Conservation (phyloP, 306 rosid genomes). For the Heteromeles arbutifolia region DNA sequence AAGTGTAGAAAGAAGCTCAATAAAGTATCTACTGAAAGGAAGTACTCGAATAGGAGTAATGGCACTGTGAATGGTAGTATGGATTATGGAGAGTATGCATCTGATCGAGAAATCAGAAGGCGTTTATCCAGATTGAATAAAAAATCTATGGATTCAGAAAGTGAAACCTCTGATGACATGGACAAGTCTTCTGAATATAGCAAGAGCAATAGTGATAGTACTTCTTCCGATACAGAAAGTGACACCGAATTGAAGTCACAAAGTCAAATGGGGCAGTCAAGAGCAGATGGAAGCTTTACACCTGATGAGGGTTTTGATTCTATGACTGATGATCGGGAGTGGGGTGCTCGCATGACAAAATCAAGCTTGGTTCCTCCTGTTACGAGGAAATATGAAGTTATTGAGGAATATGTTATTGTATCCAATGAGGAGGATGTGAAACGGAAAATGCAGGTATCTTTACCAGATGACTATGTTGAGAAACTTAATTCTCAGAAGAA, state of each 20-base stretch:
- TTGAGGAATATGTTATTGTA: constrained; percentile 73
- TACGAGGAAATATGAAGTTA: constrained; percentile 90
- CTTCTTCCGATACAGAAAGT: constrained; percentile 62
- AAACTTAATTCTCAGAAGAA: constrained; percentile 83
- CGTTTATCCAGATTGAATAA: constrained; percentile 75
- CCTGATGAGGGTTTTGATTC: constrained; percentile 50
- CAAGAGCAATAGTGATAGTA: constrained; percentile 66
- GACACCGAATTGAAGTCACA: constrained; percentile 49
- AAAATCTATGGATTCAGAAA: constrained; percentile 67
- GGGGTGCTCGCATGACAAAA: constrained; percentile 99
- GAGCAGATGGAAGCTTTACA: constrained; percentile 42
- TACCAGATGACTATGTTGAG: constrained; percentile 92
- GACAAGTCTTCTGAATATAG: constrained; percentile 69
- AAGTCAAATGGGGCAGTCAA: constrained; percentile 41
- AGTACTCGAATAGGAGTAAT: constrained; percentile 54
- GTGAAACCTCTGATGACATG: constrained; percentile 85
- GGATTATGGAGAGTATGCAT: constrained; percentile 63
- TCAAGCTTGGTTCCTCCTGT: constrained; percentile 98
- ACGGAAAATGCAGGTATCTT: constrained; percentile 86
- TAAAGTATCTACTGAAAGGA: constrained; percentile 61
- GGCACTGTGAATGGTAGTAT: constrained; percentile 48
- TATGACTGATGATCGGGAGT: constrained; percentile 77
- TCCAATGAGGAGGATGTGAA: constrained; percentile 90
- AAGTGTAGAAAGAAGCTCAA: constrained; percentile 66
- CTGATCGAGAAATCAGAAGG: constrained; percentile 85